Percentiles rank a stretch among this genome's conserved stretches.
These are phyloP conservation scores for Pichia sp. DNA, from an alignment of 1,139 yeast genomes.

Conservation along the genomic window DNA sequence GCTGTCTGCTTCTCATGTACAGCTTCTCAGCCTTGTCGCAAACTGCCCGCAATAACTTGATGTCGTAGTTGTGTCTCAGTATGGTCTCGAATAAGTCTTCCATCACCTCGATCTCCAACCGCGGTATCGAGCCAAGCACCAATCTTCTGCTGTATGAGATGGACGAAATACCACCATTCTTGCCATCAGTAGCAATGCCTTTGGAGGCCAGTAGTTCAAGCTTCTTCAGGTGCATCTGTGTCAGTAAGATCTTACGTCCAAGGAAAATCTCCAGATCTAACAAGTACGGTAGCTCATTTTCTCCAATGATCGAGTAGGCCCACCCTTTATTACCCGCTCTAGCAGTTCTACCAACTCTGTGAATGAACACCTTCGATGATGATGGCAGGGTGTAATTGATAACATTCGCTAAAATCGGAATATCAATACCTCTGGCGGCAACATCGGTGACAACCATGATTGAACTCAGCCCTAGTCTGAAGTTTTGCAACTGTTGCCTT, in stretches of 20 bases:
- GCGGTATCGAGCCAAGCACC: conserved; percentile 78
- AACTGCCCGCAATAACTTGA: conserved; percentile 58
- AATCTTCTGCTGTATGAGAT: conserved; percentile 71
- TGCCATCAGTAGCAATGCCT: conserved; percentile 28
- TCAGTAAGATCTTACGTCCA: conserved; percentile 70
- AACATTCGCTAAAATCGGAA: conserved; percentile 92
- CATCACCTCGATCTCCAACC: conserved; percentile 60
- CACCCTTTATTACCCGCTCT: conserved; percentile 98
- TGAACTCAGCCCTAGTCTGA: conserved; percentile 76
- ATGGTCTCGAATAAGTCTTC: conserved; percentile 67
- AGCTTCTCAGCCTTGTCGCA: conserved; percentile 83
- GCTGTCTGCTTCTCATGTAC: conserved; percentile 75
- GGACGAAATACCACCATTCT: too few relatives aligned
- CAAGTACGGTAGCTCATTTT: conserved; percentile 81
- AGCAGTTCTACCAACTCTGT: conserved; percentile 98
- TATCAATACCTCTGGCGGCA: conserved; percentile 99
- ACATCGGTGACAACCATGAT: conserved; percentile 94
- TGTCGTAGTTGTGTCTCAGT: conserved; percentile 61
- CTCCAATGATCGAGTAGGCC: conserved; percentile 89
- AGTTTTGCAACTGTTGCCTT: conserved; percentile 77
- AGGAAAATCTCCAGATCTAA: conserved; percentile 86
- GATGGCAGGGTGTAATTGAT: conserved; percentile 86
- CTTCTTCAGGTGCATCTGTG: conserved; percentile 62
- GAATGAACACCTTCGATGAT: conserved; percentile 87
- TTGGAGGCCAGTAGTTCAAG: conserved; percentile 41